Base-by-base conservation (phyloP, 169 alveolate species). In the Plasmodium vinckei region DNA sequence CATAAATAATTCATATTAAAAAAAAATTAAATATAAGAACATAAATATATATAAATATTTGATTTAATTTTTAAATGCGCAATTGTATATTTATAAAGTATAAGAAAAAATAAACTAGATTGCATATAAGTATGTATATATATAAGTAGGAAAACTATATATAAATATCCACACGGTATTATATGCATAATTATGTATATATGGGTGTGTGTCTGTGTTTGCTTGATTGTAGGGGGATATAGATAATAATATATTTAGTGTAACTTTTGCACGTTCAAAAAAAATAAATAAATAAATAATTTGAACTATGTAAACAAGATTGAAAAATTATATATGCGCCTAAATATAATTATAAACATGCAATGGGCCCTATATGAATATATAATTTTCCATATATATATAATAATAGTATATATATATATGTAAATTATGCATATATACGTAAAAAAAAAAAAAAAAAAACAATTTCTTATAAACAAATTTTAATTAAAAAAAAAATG, bases 391-490 rank as follows among this genome's bases (percentile, higher is more conserved):
- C 7, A 33, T 33, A 33, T 33, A 33, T 33, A 33, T 33, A 33
- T 33, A 33, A 3, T 33, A 33, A 33, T 3, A 33, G 3, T 33
- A 33, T 27, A 27, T 27, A 33, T 33, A 33, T 33, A 33, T 33
- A 33, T 33, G 42, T 33, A 33, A 53, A 12, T 51, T 53, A n/a
- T 51, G 13, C 39, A 54, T 54, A 71, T 71, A 54, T 33, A 54
- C 39, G 47, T 25, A 49, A 13, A 44, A 44, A 65, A 15, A 73
- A n/a, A 25, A 57, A 21, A 19, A 72, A 71, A 75, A 75, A 75
- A 75, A 75, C 88, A 75, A 75, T 61, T 54, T 57, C 77, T 75
- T 75, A 75, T 69, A 75, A 33, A 75, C 88, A 75, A 75, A 75
- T 75, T 56, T 75, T 65, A 75, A 75, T 75, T 75, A 75, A 75